A percentile compares a stretch with the other conserved stretches of the same genome.
phyloP scores from a whole-genome alignment of 2,329 filamentous ascomycete species.

The Acrodontium crateriforme region DNA sequence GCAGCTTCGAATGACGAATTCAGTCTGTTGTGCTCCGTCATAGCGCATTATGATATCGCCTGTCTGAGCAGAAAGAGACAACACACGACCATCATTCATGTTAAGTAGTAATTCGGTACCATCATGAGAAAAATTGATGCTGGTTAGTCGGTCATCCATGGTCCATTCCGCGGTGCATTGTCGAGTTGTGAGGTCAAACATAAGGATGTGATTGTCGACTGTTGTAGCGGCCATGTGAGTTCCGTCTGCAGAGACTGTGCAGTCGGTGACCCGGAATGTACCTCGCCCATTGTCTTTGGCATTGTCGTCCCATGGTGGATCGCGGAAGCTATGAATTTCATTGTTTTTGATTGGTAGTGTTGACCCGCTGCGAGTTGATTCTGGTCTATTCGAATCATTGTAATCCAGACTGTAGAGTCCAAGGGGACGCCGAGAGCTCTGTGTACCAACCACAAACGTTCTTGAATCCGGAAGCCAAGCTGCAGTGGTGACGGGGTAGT shows the following conservation, averaged over 20 bases:
- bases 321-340: conserved; percentile 23
- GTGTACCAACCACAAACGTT: conserved; percentile 65
- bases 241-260: conserved; percentile 71
- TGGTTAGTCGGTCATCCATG: conserved; percentile 57
- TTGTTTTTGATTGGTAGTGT: conserved; percentile 11
- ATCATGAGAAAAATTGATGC: conserved; percentile 67
- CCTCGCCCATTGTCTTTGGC: conserved; percentile 44
- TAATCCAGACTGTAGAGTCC: conserved; percentile 40
- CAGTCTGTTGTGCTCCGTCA: conserved; percentile 58
- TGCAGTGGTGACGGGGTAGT: conserved; percentile 76
- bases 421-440: conserved; percentile 53
- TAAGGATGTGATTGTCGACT: conserved; percentile 53
- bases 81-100: conserved; percentile 60
- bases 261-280: conserved; percentile 65
- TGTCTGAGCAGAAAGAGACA: conserved; percentile 63
- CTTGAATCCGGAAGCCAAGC: conserved; percentile 74
- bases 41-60: conserved; percentile 61
- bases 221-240: conserved; percentile 68
- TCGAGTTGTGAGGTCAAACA: conserved; percentile 67
- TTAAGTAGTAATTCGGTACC: conserved; percentile 74
- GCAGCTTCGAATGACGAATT: conserved; percentile 65
- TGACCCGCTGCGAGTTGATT: conserved; percentile 1
- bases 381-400: too few species aligned
- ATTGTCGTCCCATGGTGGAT: conserved; percentile 35
- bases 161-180: conserved; percentile 60